Evolutionary conservation across 306 rosid species (phyloP), one percentile per base, ranked within the genome.

Genomic region (Pueraria montana): DNA sequence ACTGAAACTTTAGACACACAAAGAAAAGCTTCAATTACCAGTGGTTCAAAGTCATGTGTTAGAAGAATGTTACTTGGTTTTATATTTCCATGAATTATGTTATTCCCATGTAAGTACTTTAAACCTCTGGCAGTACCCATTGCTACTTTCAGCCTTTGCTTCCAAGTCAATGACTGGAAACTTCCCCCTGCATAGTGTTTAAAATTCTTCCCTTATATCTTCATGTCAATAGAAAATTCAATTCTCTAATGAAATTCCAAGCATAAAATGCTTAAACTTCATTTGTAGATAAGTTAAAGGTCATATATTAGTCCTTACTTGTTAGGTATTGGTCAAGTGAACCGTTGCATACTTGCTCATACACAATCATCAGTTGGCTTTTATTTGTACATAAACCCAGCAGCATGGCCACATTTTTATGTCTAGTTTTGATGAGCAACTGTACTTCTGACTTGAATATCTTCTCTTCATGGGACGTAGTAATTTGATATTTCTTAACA

Each of bases 61-160:
- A 94, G 83, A 52, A 94, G 92, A 83, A 94, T 91, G 89, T 94
- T 92, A 78, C 90, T 90, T 69, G 98, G 87, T 69, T 91, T 92
- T 66, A 94, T 82, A 50, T 77, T 95, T 87, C 97, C 92, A 80
- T 94, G 98, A 81, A 92, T 88, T 68, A 92, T 91, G 61, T 87
- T 80, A 81, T 87, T 91, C 64, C 32, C 84, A 72, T 94, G 98
- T 21, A 94, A 87, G 71, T 89, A 86, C 73, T 85, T 83, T 55
- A 94, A 82, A 50, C 97, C 98, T 84, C 89, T 92, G 18, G 90
- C 89, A 11, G 89, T 86, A 85, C 97, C 97, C 42, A 72, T 56
- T 24, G 91, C 90, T 58, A 94, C 83, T 84, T 91, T 92, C 87
- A 90, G 81, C 84, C 95, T 94, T 84, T 85, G 88, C 62, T 45